Evolutionary conservation across 1,284 basidiomycete species (phyloP).

Genomic region (Ceratobasidium sp.): DNA sequence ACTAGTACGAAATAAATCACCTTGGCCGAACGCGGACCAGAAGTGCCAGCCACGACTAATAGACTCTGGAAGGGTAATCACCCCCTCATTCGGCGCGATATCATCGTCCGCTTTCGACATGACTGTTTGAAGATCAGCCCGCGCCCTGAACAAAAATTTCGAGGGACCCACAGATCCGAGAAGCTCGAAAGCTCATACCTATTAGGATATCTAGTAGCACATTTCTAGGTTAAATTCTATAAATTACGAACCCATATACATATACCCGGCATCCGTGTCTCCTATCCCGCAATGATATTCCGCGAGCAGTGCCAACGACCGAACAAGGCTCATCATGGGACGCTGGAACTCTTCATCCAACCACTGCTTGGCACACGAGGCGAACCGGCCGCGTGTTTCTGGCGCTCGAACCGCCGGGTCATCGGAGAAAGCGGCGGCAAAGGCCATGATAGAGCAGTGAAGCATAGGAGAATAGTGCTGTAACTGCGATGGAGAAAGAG

Average conservation of each 20-base stretch:
- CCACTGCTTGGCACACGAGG: not conserved
- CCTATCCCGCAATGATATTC: constrained; percentile 23
- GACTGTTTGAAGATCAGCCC: not conserved
- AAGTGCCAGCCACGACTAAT: not conserved
- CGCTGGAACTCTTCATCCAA: not conserved
- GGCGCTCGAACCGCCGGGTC: not conserved
- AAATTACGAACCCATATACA: constrained; percentile 15
- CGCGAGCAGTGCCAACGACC: constrained; percentile 6
- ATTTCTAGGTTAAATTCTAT: not conserved
- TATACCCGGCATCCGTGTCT: not conserved
- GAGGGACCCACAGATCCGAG: not conserved
- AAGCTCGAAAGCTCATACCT: not conserved
- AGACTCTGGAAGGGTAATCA: not conserved
- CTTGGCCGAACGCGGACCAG: not conserved
- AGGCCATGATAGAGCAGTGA: constrained; percentile 13
- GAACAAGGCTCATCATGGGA: not conserved
- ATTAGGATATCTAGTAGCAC: not conserved
- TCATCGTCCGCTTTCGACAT: not conserved
- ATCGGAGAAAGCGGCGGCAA: constrained; percentile 12
- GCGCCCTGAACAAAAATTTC: not conserved
- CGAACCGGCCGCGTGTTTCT: not conserved
- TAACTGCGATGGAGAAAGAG: not conserved
- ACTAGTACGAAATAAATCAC: not conserved
- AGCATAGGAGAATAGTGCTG: constrained; percentile 15
- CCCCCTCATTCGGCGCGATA: too few relatives aligned